These are phyloP conservation scores for Citrus cavaleriei DNA, from an alignment of 345 rosid species.

Conservation along the genomic window DNA sequence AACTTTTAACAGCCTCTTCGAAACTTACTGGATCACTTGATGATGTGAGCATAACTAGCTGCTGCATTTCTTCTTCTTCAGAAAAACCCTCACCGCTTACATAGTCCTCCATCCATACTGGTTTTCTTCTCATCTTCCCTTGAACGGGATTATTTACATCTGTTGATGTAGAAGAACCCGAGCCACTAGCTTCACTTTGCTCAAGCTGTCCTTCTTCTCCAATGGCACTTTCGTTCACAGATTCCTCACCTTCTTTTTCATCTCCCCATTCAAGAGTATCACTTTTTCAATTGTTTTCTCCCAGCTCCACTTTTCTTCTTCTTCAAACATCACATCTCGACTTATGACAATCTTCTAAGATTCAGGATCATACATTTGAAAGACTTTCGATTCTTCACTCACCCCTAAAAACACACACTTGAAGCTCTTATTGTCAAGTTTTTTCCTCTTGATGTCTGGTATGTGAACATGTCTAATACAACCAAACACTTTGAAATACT, in stretches of 20 bases:
- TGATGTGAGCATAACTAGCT: background rate
- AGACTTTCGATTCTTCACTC: background rate
- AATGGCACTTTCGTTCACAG: too few species aligned
- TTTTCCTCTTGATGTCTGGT: background rate
- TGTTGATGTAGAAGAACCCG: too few species aligned
- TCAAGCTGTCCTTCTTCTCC: too few species aligned
- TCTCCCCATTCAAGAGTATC: too few species aligned
- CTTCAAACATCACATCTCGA: background rate
- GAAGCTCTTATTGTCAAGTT: background rate
- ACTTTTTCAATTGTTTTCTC: background rate
- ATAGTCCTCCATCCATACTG: background rate
- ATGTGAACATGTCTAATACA: background rate
- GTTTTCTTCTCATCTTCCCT: conserved; percentile 3
- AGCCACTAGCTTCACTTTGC: too few species aligned
- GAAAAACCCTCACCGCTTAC: background rate
- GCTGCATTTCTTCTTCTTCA: background rate
- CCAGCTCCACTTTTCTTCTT: background rate
- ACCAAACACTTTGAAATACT: background rate
- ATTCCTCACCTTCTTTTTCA: too few species aligned
- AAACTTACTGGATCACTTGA: background rate
- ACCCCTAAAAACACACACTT: background rate
- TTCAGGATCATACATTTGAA: background rate
- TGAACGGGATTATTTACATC: too few species aligned
- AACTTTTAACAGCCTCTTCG: background rate
- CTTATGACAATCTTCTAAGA: background rate